These are phyloP conservation scores for Dioszegia crocea DNA, from an alignment of 768 basidiomycete species.

Conservation along the genomic window DNA sequence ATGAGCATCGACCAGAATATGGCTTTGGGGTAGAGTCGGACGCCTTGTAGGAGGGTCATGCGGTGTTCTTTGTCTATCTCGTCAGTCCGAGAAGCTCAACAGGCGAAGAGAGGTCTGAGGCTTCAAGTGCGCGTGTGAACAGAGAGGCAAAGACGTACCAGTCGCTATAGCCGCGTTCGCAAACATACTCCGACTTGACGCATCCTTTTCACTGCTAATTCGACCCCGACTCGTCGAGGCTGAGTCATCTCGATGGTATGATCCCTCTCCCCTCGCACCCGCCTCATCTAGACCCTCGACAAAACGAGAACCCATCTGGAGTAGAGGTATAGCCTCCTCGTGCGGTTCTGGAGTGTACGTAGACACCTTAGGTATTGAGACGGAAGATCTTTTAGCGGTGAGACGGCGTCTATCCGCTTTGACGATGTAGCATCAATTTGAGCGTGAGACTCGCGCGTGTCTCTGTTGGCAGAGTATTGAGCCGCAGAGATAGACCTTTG, in stretches of 20 bases:
- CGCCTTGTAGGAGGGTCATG: conserved; percentile 47
- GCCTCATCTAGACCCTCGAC: background rate
- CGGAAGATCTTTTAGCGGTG: too few species aligned
- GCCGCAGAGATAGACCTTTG: too few species aligned
- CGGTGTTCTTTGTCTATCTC: conserved; percentile 42
- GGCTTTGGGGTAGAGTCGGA: conserved; percentile 49
- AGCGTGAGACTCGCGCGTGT: too few species aligned
- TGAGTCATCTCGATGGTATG: background rate
- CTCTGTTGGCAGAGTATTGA: too few species aligned
- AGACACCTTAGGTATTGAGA: background rate
- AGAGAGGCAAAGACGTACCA: background rate
- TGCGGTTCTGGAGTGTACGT: background rate
- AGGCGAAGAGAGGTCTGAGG: too few species aligned
- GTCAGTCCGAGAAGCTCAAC: background rate
- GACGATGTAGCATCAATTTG: too few species aligned
- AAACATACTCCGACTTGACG: conserved; percentile 17
- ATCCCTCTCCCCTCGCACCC: background rate
- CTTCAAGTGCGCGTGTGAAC: too few species aligned
- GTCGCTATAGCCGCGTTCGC: conserved; percentile 27
- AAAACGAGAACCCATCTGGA: background rate
- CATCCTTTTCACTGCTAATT: background rate
- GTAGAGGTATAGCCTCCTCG: background rate
- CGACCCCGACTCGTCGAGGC: background rate
- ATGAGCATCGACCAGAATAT: conserved; percentile 47
- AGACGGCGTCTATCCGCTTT: too few species aligned